Percentiles rank a stretch among this genome's conserved stretches.
Evolutionary conservation across 139 green algal genomes (phyloP).

Genomic region (Tetradesmus obliquus): DNA sequence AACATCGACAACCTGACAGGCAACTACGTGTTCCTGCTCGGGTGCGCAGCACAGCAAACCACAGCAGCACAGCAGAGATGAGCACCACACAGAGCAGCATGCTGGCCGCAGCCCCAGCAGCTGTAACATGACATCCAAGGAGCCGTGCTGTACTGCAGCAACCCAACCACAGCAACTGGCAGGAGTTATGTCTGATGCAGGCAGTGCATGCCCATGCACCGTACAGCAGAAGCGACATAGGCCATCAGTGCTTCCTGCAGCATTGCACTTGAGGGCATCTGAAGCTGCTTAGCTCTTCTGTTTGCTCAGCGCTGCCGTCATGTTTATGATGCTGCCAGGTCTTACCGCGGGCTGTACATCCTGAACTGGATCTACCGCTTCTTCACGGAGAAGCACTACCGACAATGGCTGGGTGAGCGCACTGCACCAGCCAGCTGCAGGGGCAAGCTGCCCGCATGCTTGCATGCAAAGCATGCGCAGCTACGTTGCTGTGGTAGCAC

Average conservation of each 20-base stretch:
- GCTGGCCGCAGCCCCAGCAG: not conserved
- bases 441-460: not conserved
- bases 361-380: slow-evolving; percentile 99
- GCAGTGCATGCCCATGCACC: not conserved
- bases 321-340: slow-evolving; percentile 53
- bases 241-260: not conserved
- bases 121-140: not conserved
- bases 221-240: too few species aligned
- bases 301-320: not conserved
- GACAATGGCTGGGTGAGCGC: slow-evolving; percentile 88
- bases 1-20: slow-evolving; percentile 99
- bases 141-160: not conserved
- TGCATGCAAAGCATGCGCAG: not conserved
- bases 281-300: not conserved
- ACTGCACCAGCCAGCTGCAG: not conserved
- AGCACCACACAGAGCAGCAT: not conserved
- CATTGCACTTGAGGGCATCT: not conserved
- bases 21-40: slow-evolving; percentile 98
- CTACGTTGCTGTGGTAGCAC: too few species aligned
- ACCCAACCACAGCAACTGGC: not conserved
- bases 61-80: not conserved
- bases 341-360: slow-evolving; percentile 97
- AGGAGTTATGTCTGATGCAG: not conserved
- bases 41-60: slow-evolving; percentile 59
- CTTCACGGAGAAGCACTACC: slow-evolving; percentile 92